Base-by-base conservation (phyloP, 2,329 filamentous ascomycete species). In the Colletotrichum paranaense region DNA sequence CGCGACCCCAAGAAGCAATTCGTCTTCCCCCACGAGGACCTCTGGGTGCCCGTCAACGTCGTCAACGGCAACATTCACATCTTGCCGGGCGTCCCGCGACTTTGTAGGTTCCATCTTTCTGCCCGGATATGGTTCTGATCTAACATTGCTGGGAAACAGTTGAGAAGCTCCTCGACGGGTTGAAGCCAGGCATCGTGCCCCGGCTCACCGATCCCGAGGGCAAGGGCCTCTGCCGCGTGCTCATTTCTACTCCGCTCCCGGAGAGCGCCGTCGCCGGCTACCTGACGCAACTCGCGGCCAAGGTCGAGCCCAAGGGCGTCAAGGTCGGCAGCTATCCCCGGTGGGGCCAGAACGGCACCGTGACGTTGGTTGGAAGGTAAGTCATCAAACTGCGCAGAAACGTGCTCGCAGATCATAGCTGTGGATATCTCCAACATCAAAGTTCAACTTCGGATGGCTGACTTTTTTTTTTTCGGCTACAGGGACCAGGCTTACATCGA, bases 271-370 rank as follows among this genome's bases (percentile, higher is more conserved):
- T 98, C 38, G 96, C 97, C 14, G 90, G 88, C 22, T 98, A 94
- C 80, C 86, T 99, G 78, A 96, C 95, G 1, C 89, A 94, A 76
- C 85, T 98, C 75, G 94, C 95, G 5, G 88, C 86, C 32, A 90
- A 90, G 81, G 93, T 95, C 26, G 92, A 91, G 80, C 85, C 91
- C 1, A 91, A 89, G 78, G 95, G 95, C 3, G 89, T 98, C 78
- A 98, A 98, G 85, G 95, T 98, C 19, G 97, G 97, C 59, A 97
- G 94, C 82, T 98, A 99, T 83, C 97, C 97, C 46, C 88, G 95
- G 68, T 98, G 95, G 95, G 94, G 93, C 5, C 96, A 94, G 87
- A 91, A 91, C 78, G 98, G 98, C 82, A 97, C 95, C 0, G 95
- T 98, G 60, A 98, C 96, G 12, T 86, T 99, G 66, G 95, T 98